Evolutionary conservation across 805 yeast genomes (phyloP).

Genomic region (Kluyveromyces nonfermentans): DNA sequence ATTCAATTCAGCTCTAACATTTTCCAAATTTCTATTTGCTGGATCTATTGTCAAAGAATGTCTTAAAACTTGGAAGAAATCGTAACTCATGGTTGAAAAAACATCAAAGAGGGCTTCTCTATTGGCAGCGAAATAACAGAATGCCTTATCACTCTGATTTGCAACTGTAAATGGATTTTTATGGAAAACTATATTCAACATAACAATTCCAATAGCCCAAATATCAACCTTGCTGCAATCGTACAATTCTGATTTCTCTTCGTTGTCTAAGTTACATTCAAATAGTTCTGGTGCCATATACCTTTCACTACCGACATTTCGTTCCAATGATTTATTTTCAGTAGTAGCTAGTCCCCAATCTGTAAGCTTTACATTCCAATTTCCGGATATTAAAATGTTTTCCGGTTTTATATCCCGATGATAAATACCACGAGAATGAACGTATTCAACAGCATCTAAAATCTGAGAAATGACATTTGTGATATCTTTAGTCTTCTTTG

Average conservation of each 20-base stretch:
- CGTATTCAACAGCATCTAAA: constrained; percentile 64
- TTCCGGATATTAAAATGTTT: constrained; percentile 51
- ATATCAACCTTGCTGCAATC: constrained; percentile 77
- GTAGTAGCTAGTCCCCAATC: constrained; percentile 70
- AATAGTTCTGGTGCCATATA: constrained; percentile 94
- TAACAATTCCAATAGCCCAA: constrained; percentile 83
- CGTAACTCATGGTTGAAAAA: constrained; percentile 80
- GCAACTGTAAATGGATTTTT: constrained; percentile 83
- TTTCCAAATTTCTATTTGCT: constrained; percentile 57
- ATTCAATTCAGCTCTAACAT: constrained; percentile 51
- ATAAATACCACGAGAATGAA: constrained; percentile 64
- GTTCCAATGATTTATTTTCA: constrained; percentile 47
- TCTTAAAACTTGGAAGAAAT: constrained; percentile 76
- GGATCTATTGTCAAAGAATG: constrained; percentile 80
- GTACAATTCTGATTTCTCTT: constrained; percentile 44
- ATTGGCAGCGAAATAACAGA: constrained; percentile 75
- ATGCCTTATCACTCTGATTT: constrained; percentile 68
- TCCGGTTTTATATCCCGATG: constrained; percentile 80
- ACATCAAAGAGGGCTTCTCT: constrained; percentile 88
- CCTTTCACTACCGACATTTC: constrained; percentile 82
- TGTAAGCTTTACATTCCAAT: constrained; percentile 52
- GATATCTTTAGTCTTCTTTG: constrained; percentile 37
- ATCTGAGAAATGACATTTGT: constrained; percentile 51
- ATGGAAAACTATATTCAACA: constrained; percentile 78
- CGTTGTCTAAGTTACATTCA: constrained; percentile 36